Conservation (phyloP, 2,329 filamentous ascomycete species). For the Nannizzia gypsea region DNA sequence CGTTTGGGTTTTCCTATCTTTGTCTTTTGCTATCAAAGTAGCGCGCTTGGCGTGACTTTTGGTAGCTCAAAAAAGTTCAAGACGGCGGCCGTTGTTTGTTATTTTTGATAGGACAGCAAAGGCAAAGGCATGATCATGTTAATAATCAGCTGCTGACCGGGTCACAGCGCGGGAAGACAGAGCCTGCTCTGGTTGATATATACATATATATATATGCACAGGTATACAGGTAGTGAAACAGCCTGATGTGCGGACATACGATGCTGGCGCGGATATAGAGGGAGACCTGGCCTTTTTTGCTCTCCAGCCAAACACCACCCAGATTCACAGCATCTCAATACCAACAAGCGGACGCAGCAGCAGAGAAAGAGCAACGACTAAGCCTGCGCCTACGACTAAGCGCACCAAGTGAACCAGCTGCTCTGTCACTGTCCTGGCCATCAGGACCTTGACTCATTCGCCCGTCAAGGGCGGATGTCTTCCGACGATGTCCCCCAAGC, state of each 20-base stretch:
- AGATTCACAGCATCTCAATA: not conserved
- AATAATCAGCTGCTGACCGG: conserved; percentile 5
- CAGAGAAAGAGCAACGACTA: not conserved
- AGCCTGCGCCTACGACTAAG: not conserved
- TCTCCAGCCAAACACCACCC: not conserved
- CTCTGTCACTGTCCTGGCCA: not conserved
- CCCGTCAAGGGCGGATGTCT: conserved; percentile 28
- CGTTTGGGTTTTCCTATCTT: not conserved
- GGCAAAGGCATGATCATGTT: not conserved
- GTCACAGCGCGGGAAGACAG: not conserved
- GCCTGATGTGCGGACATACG: not conserved
- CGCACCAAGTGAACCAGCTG: not conserved
- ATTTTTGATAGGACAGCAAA: too few species aligned
- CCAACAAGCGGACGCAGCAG: not conserved
- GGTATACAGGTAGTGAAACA: too few species aligned
- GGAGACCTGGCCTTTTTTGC: not conserved
- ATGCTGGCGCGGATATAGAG: not conserved
- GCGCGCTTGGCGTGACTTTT: not conserved
- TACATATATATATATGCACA: too few species aligned
- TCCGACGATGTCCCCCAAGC: conserved; percentile 31
- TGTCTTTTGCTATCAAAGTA: not conserved
- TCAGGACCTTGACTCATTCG: conserved; percentile 1
- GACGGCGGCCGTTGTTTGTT: too few species aligned
- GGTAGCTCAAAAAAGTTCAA: not conserved
- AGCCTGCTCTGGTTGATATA: too few species aligned